Base-by-base conservation (phyloP, 2,329 filamentous ascomycete species). In the Penicillium freii region DNA sequence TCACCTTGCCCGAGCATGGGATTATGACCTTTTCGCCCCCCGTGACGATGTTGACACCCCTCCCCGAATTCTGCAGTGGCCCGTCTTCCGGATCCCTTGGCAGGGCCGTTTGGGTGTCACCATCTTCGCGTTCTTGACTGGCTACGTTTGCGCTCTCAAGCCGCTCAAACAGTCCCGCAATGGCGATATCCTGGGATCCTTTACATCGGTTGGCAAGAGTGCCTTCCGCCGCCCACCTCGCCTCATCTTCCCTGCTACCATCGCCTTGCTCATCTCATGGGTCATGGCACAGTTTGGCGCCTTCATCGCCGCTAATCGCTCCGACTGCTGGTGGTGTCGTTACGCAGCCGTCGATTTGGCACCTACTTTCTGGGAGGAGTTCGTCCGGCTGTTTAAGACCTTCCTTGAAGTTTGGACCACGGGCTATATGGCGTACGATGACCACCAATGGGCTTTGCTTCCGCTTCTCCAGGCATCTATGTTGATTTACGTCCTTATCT, bases 121-220 rank as follows among this genome's bases (percentile, higher is more conserved):
- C 56, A 82, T 83, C 67, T 84, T 84, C 63, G 80, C 80, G 49
- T 82, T 84, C 61, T 71, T 84, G 54, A 83, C 81, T 2, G 81
- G 81, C 56, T 83, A 82, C 61, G 81, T 84, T 21, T 83, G 81
- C 66, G 81, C 80, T 27, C 73, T 83, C 57, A 83, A 83, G 66
- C 81, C 81, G 1, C 69, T 83, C 17, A 81, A 80, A 66, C 78
- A 80, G 45, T 77, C 78, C 27, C 78, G 79, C 25, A 74, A 77
- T 11, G 77, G 78, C 39, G 78, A 82, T 59, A 61, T 69, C 23
- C 64, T 75, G 11, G 78, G 72, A 7, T 74, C 81, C 5, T 75
- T 83, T 55, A 73, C 75, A 45, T 75, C 80, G 25, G 71, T 84
- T 39, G 79, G 78, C 34, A 81, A 81, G 62, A 82, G 79, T 54